Percentiles rank a stretch among this genome's conserved stretches.
These are phyloP conservation scores for Puccinia novopanici DNA, from an alignment of 1,284 basidiomycete genomes.

Conservation along the genomic window DNA sequence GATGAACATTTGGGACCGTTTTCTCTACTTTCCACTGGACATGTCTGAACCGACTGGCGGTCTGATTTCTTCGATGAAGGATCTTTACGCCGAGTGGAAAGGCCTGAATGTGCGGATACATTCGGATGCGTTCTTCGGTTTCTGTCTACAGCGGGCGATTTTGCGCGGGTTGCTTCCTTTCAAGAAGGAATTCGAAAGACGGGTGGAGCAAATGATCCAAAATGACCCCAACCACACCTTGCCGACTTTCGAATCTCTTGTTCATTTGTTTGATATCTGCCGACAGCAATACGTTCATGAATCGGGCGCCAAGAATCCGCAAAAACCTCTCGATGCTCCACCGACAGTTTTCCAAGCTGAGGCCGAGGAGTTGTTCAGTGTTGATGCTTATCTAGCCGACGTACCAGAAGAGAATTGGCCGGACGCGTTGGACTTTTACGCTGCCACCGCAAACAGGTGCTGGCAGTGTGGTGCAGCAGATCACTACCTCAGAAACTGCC, in stretches of 20 bases:
- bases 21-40: not conserved
- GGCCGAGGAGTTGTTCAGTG: no score
- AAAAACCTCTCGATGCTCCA: no score
- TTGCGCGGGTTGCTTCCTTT: not conserved
- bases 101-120: not conserved
- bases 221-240: no score
- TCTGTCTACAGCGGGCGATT: not conserved
- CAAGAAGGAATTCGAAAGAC: not conserved
- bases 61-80: not conserved
- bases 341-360: no score
- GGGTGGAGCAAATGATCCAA: not conserved
- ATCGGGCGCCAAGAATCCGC: no score
- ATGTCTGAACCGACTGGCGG: not conserved
- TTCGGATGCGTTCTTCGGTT: not conserved
- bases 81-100: not conserved
- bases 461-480: not conserved
- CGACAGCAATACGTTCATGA: not conserved
- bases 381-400: not conserved
- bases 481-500: not conserved
- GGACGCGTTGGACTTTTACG: not conserved
- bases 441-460: not conserved
- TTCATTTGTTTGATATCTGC: not conserved
- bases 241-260: not conserved
- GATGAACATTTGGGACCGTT: not conserved
- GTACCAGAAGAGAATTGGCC: not conserved